These are phyloP conservation scores for Sergeia podlipaevii DNA, from an alignment of 208 protist genomes.

Conservation along the genomic window DNA sequence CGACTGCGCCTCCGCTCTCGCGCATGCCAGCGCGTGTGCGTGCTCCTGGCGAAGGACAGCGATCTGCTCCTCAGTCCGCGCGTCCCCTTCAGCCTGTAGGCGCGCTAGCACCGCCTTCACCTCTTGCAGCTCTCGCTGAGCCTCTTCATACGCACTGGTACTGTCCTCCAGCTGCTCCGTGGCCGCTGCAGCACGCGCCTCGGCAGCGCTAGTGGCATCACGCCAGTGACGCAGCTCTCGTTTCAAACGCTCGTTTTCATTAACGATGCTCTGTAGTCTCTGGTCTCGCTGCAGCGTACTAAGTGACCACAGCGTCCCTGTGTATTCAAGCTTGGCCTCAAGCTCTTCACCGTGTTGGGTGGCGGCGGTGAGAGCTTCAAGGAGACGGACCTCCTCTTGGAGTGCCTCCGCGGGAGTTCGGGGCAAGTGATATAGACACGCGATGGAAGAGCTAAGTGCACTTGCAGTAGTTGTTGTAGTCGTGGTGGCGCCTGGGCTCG, in stretches of 20 bases:
- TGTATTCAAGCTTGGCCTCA: slow-evolving; percentile 20
- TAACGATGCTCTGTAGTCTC: slow-evolving; percentile 18
- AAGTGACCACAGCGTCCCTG: slow-evolving; percentile 24
- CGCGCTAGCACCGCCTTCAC: not conserved
- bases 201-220: slow-evolving; percentile 16
- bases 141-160: slow-evolving; percentile 4
- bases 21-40: not conserved
- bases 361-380: slow-evolving; percentile 35
- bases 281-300: slow-evolving; percentile 27
- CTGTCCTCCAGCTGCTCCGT: slow-evolving; percentile 15
- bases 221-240: slow-evolving; percentile 32
- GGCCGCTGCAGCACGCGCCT: slow-evolving; percentile 17
- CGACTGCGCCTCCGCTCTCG: slow-evolving; percentile 11
- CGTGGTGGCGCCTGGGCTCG: not conserved
- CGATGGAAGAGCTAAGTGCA: slow-evolving; percentile 13
- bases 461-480: not conserved
- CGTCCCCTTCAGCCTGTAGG: slow-evolving; percentile 5
- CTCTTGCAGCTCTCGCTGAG: slow-evolving; percentile 17
- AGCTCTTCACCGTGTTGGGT: slow-evolving; percentile 33
- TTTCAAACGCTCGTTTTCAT: slow-evolving; percentile 32
- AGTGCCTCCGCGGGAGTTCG: slow-evolving; percentile 44
- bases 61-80: slow-evolving; percentile 9
- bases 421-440: slow-evolving; percentile 47
- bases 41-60: slow-evolving; percentile 11
- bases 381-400: slow-evolving; percentile 50